Evolutionary conservation across 129 eudicot genomes (phyloP).

Genomic region (Cynara cardunculus): DNA sequence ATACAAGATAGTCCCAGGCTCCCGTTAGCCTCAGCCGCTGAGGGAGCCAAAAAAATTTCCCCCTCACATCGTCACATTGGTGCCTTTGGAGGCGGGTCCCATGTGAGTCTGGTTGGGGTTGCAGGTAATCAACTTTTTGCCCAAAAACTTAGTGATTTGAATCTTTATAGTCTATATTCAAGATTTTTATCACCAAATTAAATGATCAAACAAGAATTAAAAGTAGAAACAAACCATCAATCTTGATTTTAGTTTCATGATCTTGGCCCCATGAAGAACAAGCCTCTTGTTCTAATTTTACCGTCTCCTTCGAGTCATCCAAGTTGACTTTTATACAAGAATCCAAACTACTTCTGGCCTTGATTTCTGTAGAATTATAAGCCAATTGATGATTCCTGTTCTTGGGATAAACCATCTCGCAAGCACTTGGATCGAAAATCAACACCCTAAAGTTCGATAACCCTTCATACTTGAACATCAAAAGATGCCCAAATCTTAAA

Average conservation of each 20-base stretch:
- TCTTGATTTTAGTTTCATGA: not conserved
- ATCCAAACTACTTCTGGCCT: not conserved
- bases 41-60: too few species aligned
- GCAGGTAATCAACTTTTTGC: too few species aligned
- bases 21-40: too few species aligned
- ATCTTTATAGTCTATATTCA: not conserved
- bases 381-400: not conserved
- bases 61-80: too few species aligned
- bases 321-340: not conserved
- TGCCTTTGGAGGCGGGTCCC: too few species aligned
- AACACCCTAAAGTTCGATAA: conserved; percentile 11
- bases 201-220: not conserved
- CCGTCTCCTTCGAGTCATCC: not conserved
- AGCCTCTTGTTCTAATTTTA: not conserved
- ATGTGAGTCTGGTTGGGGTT: too few species aligned
- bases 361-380: not conserved
- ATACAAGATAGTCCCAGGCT: too few species aligned
- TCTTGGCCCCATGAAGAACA: not conserved
- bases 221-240: not conserved
- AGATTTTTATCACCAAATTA: not conserved
- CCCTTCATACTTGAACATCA: not conserved
- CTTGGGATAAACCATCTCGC: conserved; percentile 23
- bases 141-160: not conserved
- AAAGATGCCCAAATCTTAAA: not conserved
- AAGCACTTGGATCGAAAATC: conserved; percentile 17